Evolutionary conservation across 768 basidiomycete species (phyloP).

Genomic region (Tubosaeta sp.): DNA sequence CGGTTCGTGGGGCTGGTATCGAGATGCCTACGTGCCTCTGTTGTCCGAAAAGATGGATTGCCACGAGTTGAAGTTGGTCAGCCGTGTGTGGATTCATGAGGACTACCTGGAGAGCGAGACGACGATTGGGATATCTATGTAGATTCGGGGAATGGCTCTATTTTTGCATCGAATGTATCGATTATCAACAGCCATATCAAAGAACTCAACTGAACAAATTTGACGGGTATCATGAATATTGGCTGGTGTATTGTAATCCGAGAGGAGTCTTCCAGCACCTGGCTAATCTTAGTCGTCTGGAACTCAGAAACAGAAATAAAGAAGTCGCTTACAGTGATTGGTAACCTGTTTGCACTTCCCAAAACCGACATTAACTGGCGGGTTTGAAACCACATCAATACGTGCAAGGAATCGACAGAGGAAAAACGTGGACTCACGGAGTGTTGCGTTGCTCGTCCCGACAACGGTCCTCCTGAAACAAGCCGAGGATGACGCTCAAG

Average conservation of each 20-base stretch:
- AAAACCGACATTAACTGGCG: too few species aligned
- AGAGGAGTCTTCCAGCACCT: too few species aligned
- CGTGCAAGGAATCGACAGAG: too few species aligned
- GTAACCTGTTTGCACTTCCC: neutral
- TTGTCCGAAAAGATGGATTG: conserved; percentile 48
- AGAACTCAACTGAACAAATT: neutral
- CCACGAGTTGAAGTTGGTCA: conserved; percentile 37
- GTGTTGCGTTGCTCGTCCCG: too few species aligned
- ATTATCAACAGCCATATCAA: too few species aligned
- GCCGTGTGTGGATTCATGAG: conserved; percentile 35
- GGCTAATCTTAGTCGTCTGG: too few species aligned
- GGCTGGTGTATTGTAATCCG: too few species aligned
- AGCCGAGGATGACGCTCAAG: too few species aligned
- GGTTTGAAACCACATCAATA: too few species aligned
- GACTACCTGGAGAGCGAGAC: conserved; percentile 21
- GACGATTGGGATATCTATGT: conserved; percentile 42
- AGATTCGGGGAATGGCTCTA: conserved; percentile 25
- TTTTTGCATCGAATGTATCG: neutral
- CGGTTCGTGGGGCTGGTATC: conserved; percentile 29
- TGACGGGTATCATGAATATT: too few species aligned
- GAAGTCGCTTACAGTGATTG: neutral
- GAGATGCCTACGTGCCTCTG: conserved; percentile 45
- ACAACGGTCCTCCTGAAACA: too few species aligned
- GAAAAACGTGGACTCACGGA: too few species aligned
- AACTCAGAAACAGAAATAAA: neutral